Evolutionary conservation across 768 basidiomycete species (phyloP).

Genomic region (Lyophyllum decastes): DNA sequence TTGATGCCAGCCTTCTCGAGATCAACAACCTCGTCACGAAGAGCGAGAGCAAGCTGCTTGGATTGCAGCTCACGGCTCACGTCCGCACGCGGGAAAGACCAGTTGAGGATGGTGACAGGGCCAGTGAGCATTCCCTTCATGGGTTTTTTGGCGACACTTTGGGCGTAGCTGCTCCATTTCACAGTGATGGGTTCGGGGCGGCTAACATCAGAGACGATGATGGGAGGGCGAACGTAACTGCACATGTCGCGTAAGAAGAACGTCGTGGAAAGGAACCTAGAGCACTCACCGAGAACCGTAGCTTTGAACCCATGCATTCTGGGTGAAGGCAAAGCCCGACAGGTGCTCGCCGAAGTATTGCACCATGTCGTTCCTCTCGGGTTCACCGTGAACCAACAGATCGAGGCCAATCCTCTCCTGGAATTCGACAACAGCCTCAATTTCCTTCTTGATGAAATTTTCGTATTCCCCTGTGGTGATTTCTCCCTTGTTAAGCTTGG

Average conservation of each 20-base stretch:
- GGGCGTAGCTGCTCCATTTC: slow-evolving; percentile 95
- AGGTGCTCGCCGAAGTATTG: slow-evolving; percentile 99
- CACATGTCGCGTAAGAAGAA: slow-evolving; percentile 8
- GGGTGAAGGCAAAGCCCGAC: slow-evolving; percentile 95
- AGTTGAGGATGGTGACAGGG: slow-evolving; percentile 98
- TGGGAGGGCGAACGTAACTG: slow-evolving; percentile 96
- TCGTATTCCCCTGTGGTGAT: slow-evolving; percentile 88
- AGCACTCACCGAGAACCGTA: slow-evolving; percentile 90
- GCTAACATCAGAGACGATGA: slow-evolving; percentile 97
- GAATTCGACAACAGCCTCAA: slow-evolving; percentile 91
- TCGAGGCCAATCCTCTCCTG: slow-evolving; percentile 97
- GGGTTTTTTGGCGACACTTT: slow-evolving; percentile 88
- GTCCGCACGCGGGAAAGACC: slow-evolving; percentile 99
- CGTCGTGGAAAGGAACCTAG: background rate
- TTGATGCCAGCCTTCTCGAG: slow-evolving; percentile 95
- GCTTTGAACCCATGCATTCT: slow-evolving; percentile 99
- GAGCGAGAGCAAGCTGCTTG: slow-evolving; percentile 95
- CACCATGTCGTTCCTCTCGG: slow-evolving; percentile 99
- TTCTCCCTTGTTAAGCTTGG: slow-evolving; percentile 91
- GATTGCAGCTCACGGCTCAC: slow-evolving; percentile 95
- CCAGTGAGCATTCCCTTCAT: slow-evolving; percentile 99
- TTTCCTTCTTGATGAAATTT: slow-evolving; percentile 97
- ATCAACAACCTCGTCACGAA: slow-evolving; percentile 97
- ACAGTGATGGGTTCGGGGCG: slow-evolving; percentile 93
- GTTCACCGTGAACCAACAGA: slow-evolving; percentile 97